A percentile compares a stretch with the other conserved stretches of the same genome.
Evolutionary conservation across 306 rosid species (phyloP).

Genomic region (Quillaja saponaria): DNA sequence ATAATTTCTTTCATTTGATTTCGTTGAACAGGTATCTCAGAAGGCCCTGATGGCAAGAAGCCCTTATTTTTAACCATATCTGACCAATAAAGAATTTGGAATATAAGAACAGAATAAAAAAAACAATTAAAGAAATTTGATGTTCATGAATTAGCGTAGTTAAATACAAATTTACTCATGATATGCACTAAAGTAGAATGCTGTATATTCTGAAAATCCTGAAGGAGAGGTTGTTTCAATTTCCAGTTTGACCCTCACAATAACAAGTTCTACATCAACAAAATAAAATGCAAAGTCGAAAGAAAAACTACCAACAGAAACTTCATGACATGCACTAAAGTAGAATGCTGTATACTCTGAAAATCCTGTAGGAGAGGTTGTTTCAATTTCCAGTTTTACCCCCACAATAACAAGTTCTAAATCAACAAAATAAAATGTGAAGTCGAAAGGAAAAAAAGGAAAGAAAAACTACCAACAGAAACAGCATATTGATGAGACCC

Average conservation of each 20-base stretch:
- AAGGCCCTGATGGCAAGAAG: slow-evolving; percentile 97
- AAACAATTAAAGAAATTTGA: slow-evolving; percentile 16
- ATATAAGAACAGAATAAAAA: slow-evolving; percentile 15
- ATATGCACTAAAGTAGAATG: slow-evolving; percentile 1
- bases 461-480: too few species aligned
- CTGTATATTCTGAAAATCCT: background rate
- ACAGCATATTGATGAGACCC: too few species aligned
- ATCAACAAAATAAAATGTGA: too few species aligned
- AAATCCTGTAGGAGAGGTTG: background rate
- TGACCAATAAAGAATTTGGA: slow-evolving; percentile 39
- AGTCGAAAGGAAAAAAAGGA: too few species aligned
- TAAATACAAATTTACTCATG: background rate
- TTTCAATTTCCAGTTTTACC: background rate
- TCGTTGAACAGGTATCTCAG: slow-evolving; percentile 89
- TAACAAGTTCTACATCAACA: too few species aligned
- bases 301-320: too few species aligned
- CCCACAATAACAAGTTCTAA: too few species aligned
- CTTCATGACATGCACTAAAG: slow-evolving; percentile 11
- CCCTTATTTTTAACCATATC: slow-evolving; percentile 99
- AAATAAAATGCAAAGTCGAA: too few species aligned
- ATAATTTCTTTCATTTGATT: slow-evolving; percentile 94
- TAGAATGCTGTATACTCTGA: slow-evolving; percentile 3
- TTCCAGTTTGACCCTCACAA: background rate
- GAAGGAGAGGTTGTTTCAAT: background rate
- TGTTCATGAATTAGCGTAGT: slow-evolving; percentile 11